Base-by-base conservation (phyloP, 129 eudicot species). In the Centrapalus pauciflorus region DNA sequence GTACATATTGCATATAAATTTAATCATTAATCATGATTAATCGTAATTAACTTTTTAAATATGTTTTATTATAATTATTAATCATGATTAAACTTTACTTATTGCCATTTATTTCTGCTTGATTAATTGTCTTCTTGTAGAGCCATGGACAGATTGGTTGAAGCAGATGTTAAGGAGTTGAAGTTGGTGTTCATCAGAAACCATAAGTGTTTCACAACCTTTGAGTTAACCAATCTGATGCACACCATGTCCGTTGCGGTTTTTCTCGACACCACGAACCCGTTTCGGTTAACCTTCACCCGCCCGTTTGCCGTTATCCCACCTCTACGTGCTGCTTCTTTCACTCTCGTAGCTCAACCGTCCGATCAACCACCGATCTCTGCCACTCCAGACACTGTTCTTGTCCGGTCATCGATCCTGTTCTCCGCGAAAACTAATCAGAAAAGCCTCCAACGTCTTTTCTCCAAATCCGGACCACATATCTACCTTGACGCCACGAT, bases 191-290 rank as follows among this genome's bases (percentile, higher is more conserved):
- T 82, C 73, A 75, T 7, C 43, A 69, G 7, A 67, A 54, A 54
- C 71, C 84, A 80, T 48, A 82, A 68, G 19, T 82, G 86, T 65
- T 61, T 61, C 7, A 26, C 87, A 5, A 69, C 84, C 6, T 82
- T 88, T 76, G 65, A 59, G 63, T 51, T 88, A 37, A 74, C 86
- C 55, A 88, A 88, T 38, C 72, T 88, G 34, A 88, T 88, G 95
- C 95, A 88, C 80, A 88, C 95, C 71, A 82, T 88, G 84, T 41
- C 84, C 1, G 96, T 88, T 0, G 88, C 85, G 4, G 76, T 88
- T 66, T 84, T 84, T 12, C 78, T 88, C 33, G 72, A 89, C 4
- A 67, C 89, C 26, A 77, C 96, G 28, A 77, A 79, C 61, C 81
- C 91, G 7, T 71, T 78, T 64, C 41, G 63, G 19, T 48, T 84